Conservation (phyloP, 257 asterid genomes). For the Craterostigma plantagineum region DNA sequence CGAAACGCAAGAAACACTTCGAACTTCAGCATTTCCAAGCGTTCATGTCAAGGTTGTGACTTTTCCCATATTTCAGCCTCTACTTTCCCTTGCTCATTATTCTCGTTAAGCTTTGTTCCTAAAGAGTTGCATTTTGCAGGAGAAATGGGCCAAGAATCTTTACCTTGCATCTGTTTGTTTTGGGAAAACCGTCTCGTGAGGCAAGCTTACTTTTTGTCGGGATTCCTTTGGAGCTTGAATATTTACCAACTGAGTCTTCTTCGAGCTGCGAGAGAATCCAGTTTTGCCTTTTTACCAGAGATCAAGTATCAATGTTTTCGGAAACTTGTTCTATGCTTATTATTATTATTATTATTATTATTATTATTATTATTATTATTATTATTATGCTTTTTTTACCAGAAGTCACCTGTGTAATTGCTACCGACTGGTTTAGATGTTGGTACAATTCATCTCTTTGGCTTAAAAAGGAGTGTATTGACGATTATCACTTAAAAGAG, state of each 20-base stretch:
- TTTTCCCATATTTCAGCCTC: background rate
- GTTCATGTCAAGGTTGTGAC: constrained; percentile 37
- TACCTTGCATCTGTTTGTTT: constrained; percentile 23
- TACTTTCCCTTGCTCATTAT: background rate
- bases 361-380: too few species aligned
- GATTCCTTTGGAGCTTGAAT: background rate
- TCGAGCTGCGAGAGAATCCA: too few species aligned
- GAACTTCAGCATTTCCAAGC: constrained; percentile 45
- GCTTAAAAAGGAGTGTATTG: too few species aligned
- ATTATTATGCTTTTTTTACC: too few species aligned
- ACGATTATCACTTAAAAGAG: too few species aligned
- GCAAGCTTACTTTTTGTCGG: background rate
- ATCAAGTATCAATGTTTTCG: too few species aligned
- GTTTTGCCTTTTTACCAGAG: too few species aligned
- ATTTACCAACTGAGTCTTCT: background rate
- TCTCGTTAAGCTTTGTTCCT: background rate
- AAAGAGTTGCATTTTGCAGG: constrained; percentile 13
- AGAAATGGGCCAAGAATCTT: constrained; percentile 27
- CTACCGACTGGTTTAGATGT: too few species aligned
- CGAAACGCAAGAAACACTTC: constrained; percentile 48
- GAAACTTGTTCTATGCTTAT: too few species aligned
- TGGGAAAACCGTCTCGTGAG: constrained; percentile 23
- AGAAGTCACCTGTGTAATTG: too few species aligned
- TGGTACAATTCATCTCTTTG: too few species aligned
- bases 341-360: too few species aligned